A percentile compares a stretch with the other conserved stretches of the same genome.
Conservation (phyloP, 495 filamentous ascomycete species). For the Aspergillus incahuasiensis region DNA sequence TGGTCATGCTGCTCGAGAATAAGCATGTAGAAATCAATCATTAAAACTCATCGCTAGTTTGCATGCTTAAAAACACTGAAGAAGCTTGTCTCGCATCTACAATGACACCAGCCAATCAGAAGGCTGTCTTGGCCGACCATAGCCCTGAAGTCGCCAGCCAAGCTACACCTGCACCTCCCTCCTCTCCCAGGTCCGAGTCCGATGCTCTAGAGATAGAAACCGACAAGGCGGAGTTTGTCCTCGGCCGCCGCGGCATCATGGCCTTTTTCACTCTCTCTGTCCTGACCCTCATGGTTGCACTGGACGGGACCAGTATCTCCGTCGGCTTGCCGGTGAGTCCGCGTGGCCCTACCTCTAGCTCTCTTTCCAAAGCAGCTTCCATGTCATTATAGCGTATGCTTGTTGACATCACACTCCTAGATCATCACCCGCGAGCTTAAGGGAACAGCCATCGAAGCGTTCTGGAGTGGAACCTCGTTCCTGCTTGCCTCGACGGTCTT, state of each 20-base stretch:
- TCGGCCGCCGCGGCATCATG: constrained; percentile 23
- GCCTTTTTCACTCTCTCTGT: constrained; percentile 49
- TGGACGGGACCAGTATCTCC: constrained; percentile 70
- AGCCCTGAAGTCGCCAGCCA: not conserved
- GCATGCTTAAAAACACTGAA: no score
- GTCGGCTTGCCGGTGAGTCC: constrained; percentile 63
- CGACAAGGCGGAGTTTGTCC: constrained; percentile 17
- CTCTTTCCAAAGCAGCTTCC: no score
- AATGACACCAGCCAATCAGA: not conserved
- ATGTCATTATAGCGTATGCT: no score
- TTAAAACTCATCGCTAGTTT: no score
- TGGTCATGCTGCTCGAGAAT: no score
- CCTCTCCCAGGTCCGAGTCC: not conserved
- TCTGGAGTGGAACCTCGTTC: constrained; percentile 56
- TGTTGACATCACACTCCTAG: no score
- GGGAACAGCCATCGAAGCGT: constrained; percentile 53
- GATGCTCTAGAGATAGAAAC: not conserved
- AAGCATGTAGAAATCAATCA: no score
- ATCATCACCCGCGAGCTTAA: constrained; percentile 38
- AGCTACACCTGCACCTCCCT: not conserved
- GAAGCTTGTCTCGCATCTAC: no score
- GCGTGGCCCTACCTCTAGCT: no score
- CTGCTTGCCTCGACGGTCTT: constrained; percentile 46
- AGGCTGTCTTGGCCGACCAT: not conserved
- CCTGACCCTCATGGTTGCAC: constrained; percentile 61